phyloP scores from a whole-genome alignment of 169 alveolate genomes.

The Eimeria acervulina region DNA sequence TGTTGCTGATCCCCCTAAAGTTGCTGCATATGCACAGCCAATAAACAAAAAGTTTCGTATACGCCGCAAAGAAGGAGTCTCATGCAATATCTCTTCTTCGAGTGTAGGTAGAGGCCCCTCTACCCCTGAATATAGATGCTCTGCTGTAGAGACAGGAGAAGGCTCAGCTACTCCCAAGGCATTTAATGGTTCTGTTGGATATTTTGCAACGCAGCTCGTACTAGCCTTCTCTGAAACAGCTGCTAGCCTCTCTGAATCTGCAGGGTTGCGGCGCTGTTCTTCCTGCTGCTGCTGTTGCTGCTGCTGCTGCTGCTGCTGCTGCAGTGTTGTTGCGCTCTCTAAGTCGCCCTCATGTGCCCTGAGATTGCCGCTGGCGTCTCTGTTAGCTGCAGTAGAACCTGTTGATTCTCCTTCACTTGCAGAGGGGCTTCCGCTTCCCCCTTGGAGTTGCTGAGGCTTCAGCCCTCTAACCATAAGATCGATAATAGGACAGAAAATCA shows the following conservation, averaged over 20 bases:
- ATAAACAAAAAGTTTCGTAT: constrained; percentile 46
- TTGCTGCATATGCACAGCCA: constrained; percentile 79
- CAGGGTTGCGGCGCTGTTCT: not conserved
- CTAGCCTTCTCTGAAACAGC: too few species aligned
- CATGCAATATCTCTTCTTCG: not conserved
- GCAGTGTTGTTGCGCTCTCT: not conserved
- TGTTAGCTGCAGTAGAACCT: not conserved
- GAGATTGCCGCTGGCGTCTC: too few species aligned
- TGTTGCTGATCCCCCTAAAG: constrained; percentile 70
- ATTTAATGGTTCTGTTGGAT: too few species aligned
- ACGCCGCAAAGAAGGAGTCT: not conserved
- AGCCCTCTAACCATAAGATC: constrained; percentile 3
- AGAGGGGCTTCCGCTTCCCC: too few species aligned
- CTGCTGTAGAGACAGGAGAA: not conserved
- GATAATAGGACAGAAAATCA: constrained; percentile 68
- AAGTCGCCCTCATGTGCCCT: not conserved
- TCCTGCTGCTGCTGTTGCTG: constrained; percentile 37
- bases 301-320: constrained; percentile 36
- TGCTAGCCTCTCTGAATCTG: not conserved
- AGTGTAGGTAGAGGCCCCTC: not conserved
- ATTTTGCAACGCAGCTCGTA: too few species aligned
- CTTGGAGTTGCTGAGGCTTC: not conserved
- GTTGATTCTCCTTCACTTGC: not conserved
- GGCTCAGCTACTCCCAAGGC: too few species aligned
- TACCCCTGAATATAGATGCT: not conserved